These are phyloP conservation scores for Gonium pectorale DNA, from an alignment of 139 green algal species.

Conservation along the genomic window DNA sequence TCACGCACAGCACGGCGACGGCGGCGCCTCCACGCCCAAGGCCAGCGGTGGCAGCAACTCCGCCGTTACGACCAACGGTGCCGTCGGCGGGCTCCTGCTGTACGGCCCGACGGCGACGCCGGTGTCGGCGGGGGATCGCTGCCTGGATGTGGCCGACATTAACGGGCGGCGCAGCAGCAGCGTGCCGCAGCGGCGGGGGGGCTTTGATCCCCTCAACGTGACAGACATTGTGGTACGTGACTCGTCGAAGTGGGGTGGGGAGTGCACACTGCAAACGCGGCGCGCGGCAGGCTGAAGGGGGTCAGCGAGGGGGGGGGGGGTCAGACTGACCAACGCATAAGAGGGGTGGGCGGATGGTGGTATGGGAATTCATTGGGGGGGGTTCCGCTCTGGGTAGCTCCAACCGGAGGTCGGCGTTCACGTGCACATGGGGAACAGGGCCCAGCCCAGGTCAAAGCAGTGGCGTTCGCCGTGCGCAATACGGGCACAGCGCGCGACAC, in stretches of 20 bases:
- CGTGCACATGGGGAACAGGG: no score
- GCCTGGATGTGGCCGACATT: conserved; percentile 27
- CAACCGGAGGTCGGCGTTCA: no score
- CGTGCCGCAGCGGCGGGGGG: conserved; percentile 16
- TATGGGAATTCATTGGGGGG: background rate
- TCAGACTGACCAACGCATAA: no score
- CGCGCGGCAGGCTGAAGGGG: no score
- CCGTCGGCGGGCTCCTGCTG: conserved; percentile 35
- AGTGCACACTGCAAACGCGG: no score
- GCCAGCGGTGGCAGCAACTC: background rate
- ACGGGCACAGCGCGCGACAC: no score
- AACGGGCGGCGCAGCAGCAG: conserved; percentile 22
- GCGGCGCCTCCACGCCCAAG: background rate
- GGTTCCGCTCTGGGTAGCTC: no score
- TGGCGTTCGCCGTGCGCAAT: no score
- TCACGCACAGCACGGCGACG: background rate
- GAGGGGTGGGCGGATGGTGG: no score
- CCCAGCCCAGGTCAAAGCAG: no score
- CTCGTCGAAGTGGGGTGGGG: no score
- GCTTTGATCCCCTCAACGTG: conserved; percentile 16
- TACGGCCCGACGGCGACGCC: conserved; percentile 4
- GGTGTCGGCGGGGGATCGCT: background rate
- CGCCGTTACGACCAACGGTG: conserved; percentile 2
- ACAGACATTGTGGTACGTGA: conserved; percentile 31
- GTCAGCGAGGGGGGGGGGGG: no score